Evolutionary conservation across 805 yeast species (phyloP).

Genomic region (Sporopachydermia quercuum): DNA sequence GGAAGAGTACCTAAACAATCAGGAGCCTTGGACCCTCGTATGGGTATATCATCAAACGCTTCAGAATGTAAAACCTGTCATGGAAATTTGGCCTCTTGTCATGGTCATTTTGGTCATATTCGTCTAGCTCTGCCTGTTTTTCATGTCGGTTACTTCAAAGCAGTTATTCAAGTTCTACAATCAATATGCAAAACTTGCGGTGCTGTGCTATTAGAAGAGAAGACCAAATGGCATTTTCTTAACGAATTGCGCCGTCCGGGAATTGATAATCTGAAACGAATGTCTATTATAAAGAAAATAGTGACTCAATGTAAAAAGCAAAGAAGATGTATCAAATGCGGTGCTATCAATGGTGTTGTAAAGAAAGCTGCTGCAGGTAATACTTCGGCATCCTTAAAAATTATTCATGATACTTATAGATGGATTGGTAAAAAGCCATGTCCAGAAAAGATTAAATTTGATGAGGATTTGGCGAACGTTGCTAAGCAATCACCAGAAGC

Average conservation of each 20-base stretch:
- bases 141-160: slow-evolving; percentile 94
- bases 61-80: slow-evolving; percentile 83
- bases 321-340: slow-evolving; percentile 78
- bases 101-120: slow-evolving; percentile 96
- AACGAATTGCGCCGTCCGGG: slow-evolving; percentile 78
- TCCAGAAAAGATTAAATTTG: slow-evolving; percentile 78
- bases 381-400: slow-evolving; percentile 86
- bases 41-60: slow-evolving; percentile 90
- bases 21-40: slow-evolving; percentile 83
- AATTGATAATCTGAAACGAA: slow-evolving; percentile 79
- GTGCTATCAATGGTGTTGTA: slow-evolving; percentile 88
- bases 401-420: slow-evolving; percentile 89
- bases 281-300: slow-evolving; percentile 72
- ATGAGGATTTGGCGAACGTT: slow-evolving; percentile 68
- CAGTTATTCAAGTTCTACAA: slow-evolving; percentile 77
- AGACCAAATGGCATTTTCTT: slow-evolving; percentile 50
- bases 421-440: slow-evolving; percentile 87
- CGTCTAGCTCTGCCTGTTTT: slow-evolving; percentile 89
- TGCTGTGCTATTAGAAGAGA: slow-evolving; percentile 57
- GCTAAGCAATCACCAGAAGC: slow-evolving; percentile 70
- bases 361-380: slow-evolving; percentile 89
- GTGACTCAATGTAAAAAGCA: slow-evolving; percentile 92
- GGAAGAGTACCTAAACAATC: slow-evolving; percentile 68
- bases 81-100: slow-evolving; percentile 86
- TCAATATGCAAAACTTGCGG: slow-evolving; percentile 87